These are phyloP conservation scores for Akanthomyces lecanii DNA, from an alignment of 2,329 filamentous ascomycete genomes.

Conservation along the genomic window DNA sequence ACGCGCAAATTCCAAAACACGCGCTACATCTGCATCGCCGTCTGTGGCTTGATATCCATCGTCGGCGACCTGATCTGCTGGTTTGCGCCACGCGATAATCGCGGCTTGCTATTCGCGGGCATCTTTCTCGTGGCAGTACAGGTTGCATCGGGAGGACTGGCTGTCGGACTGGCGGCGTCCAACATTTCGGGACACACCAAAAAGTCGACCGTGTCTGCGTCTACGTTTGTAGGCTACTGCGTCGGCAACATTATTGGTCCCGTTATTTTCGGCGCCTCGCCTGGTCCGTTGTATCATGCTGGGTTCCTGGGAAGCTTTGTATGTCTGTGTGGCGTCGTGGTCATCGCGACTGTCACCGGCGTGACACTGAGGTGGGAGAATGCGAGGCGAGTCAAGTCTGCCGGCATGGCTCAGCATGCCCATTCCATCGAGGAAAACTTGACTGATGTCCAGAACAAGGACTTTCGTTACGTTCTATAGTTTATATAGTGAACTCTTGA, in stretches of 20 bases:
- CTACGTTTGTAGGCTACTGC: conserved; percentile 33
- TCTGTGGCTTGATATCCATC: conserved; percentile 2
- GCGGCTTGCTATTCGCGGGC: conserved; percentile 9
- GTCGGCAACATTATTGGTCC: conserved; percentile 42
- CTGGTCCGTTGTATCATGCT: conserved; percentile 42
- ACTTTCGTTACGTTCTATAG: conserved; percentile 5
- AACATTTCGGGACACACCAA: conserved; percentile 14
- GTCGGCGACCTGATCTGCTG: conserved; percentile 9
- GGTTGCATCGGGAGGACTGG: conserved; percentile 11
- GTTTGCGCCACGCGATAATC: conserved; percentile 2
- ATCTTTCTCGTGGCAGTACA: conserved; percentile 11
- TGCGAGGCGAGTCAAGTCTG: not conserved
- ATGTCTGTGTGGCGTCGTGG: conserved; percentile 25
- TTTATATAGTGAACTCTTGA: not conserved
- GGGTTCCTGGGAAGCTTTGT: conserved; percentile 45
- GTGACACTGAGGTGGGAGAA: not conserved
- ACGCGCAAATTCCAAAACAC: conserved; percentile 43
- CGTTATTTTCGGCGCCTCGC: conserved; percentile 32
- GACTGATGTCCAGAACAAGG: conserved; percentile 3
- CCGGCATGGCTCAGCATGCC: not conserved
- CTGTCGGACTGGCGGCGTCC: conserved; percentile 6
- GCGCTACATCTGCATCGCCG: conserved; percentile 23
- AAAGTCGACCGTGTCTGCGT: conserved; percentile 11
- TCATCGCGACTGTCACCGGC: not conserved
- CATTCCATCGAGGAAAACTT: not conserved